Evolutionary conservation across 495 filamentous ascomycete species (phyloP).

Genomic region (Xanthoparmelia taractica): DNA sequence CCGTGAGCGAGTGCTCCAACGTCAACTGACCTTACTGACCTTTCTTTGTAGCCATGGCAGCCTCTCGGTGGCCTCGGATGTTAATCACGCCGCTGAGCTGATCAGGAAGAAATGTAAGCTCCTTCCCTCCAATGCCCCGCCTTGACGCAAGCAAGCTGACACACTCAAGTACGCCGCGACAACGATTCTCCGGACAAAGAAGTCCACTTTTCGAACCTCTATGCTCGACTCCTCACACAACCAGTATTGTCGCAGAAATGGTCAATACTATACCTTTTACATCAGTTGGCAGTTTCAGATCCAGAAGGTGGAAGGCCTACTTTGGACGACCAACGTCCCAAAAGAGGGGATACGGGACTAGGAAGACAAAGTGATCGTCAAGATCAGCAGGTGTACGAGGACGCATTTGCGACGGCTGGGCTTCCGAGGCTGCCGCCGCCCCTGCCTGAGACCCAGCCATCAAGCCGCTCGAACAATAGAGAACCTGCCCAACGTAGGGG

Average conservation of each 20-base stretch:
- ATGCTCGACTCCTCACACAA: slow-evolving; percentile 75
- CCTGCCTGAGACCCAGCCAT: not conserved
- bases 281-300: slow-evolving; percentile 62
- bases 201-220: slow-evolving; percentile 80
- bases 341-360: slow-evolving; percentile 13
- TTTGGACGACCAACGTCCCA: slow-evolving; percentile 23
- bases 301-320: slow-evolving; percentile 26
- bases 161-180: slow-evolving; percentile 53
- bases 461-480: not conserved
- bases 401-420: slow-evolving; percentile 50
- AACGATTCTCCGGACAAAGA: slow-evolving; percentile 75
- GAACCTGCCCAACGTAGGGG: slow-evolving; percentile 7
- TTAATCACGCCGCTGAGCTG: slow-evolving; percentile 84
- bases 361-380: slow-evolving; percentile 10
- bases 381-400: slow-evolving; percentile 35
- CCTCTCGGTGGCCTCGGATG: slow-evolving; percentile 60
- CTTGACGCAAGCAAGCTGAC: slow-evolving; percentile 15
- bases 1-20: slow-evolving; percentile 8
- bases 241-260: slow-evolving; percentile 93
- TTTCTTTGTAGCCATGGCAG: slow-evolving; percentile 34
- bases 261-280: slow-evolving; percentile 86
- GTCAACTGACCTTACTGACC: slow-evolving; percentile 13
- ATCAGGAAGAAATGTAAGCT: slow-evolving; percentile 67
- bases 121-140: not conserved
- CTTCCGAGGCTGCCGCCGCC: slow-evolving; percentile 38